phyloP scores from a whole-genome alignment of 768 basidiomycete genomes.

The Tricholoma sp. region DNA sequence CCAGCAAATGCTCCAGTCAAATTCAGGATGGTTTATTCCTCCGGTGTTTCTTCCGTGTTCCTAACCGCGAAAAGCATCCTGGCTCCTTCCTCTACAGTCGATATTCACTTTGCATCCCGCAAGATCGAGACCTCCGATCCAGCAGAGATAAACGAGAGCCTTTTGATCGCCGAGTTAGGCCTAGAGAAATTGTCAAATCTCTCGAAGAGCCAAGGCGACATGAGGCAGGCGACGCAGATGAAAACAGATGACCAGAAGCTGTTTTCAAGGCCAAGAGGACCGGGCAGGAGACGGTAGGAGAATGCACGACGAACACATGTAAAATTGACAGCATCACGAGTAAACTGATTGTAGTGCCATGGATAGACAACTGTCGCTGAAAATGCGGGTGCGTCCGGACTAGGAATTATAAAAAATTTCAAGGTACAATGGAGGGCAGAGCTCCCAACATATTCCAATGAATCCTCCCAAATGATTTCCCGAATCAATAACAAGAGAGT shows the following conservation, averaged over 20 bases:
- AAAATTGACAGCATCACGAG: neutral
- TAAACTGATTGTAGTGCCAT: neutral
- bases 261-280: slow-evolving; percentile 71
- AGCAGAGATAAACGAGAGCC: slow-evolving; percentile 59
- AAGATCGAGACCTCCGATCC: slow-evolving; percentile 87
- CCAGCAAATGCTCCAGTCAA: slow-evolving; percentile 78
- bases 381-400: neutral
- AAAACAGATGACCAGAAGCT: slow-evolving; percentile 33
- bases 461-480: too few species aligned
- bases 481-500: too few species aligned
- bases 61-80: slow-evolving; percentile 50
- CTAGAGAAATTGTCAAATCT: slow-evolving; percentile 1
- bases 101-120: slow-evolving; percentile 39
- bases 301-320: neutral
- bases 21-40: slow-evolving; percentile 85
- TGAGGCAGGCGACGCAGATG: slow-evolving; percentile 3
- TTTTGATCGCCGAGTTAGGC: slow-evolving; percentile 55
- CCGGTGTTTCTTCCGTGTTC: slow-evolving; percentile 54
- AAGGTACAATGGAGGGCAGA: too few species aligned
- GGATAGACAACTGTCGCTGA: neutral
- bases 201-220: neutral
- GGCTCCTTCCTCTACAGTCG: slow-evolving; percentile 30
- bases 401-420: too few species aligned
- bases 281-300: slow-evolving; percentile 46
- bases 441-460: too few species aligned